phyloP scores from a whole-genome alignment of 2,329 filamentous ascomycete genomes.

The Pezicula rhizophila region DNA sequence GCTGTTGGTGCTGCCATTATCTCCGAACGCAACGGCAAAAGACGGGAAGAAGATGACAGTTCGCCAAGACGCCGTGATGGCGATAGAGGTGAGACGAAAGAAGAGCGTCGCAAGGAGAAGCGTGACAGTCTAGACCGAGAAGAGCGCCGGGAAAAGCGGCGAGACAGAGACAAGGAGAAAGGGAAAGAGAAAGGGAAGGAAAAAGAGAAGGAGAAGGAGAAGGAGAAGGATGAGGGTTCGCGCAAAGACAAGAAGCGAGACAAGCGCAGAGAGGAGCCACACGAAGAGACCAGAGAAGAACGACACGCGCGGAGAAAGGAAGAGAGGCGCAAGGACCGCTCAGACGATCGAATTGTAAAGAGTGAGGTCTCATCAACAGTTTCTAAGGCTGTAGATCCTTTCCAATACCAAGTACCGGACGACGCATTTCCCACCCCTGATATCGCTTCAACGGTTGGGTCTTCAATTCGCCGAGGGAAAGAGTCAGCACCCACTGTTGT shows the following conservation, averaged over 20 bases:
- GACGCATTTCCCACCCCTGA: constrained; percentile 44
- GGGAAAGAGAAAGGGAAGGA: constrained; percentile 22
- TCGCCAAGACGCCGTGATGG: constrained; percentile 14
- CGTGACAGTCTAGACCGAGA: constrained; percentile 18
- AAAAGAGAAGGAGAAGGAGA: constrained; percentile 24
- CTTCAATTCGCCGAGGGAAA: constrained; percentile 10
- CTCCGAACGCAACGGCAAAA: constrained; percentile 28
- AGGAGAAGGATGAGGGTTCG: constrained; percentile 7
- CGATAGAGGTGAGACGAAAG: constrained; percentile 14
- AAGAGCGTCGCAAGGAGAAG: constrained; percentile 17
- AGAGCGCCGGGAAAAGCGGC: constrained; percentile 20
- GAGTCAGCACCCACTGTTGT: constrained; percentile 37
- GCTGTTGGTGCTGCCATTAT: constrained; percentile 42
- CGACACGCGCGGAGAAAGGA: constrained; percentile 9
- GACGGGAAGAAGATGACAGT: constrained; percentile 8
- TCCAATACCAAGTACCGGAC: constrained; percentile 50
- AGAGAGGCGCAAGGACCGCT: constrained; percentile 15
- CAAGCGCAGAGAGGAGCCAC: constrained; percentile 23
- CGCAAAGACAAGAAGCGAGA: constrained; percentile 27
- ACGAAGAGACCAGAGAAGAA: constrained; percentile 6
- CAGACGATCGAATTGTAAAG: constrained; percentile 17
- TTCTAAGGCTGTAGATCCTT: constrained; percentile 43
- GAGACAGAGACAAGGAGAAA: constrained; percentile 14
- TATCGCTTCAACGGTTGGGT: constrained; percentile 29
- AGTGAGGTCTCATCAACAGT: constrained; percentile 23